phyloP scores from a whole-genome alignment of 805 yeast genomes.

The Candida nanaspora region DNA sequence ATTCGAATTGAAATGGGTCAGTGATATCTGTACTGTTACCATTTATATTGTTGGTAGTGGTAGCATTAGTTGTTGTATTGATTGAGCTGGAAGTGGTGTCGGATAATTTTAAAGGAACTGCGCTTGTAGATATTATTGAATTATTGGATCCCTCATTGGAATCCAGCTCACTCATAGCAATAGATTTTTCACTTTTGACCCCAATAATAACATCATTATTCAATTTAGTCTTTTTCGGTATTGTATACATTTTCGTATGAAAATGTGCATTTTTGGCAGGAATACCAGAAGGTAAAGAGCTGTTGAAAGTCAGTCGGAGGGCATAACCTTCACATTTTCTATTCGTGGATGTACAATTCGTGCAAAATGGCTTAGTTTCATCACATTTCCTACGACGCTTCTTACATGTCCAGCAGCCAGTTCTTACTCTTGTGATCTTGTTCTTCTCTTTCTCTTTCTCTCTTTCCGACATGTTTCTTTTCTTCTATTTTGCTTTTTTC shows the following conservation, averaged over 20 bases:
- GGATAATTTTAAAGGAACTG: too few species aligned
- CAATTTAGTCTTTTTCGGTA: too few species aligned
- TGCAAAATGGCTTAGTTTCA: constrained; percentile 45
- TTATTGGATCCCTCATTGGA: too few species aligned
- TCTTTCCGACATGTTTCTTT: too few species aligned
- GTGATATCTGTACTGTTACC: constrained; percentile 9
- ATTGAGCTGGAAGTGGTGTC: background rate
- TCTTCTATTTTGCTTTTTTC: too few species aligned
- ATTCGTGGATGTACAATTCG: constrained; percentile 38
- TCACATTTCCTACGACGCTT: constrained; percentile 49
- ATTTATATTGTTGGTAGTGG: background rate
- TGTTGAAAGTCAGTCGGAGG: constrained; percentile 36
- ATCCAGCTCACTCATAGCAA: background rate
- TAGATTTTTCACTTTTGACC: background rate
- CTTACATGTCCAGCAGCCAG: constrained; percentile 56
- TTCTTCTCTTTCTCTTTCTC: too few species aligned
- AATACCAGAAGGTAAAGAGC: constrained; percentile 3
- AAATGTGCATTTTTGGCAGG: too few species aligned
- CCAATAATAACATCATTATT: background rate
- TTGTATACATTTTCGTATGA: too few species aligned
- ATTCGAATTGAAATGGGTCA: constrained; percentile 21
- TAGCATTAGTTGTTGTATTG: background rate
- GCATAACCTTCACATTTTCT: constrained; percentile 45
- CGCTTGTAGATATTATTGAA: too few species aligned
- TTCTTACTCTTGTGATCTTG: constrained; percentile 43